Conservation (phyloP, 163 green algal genomes). For the Chlamydomonas reinhardtii region DNA sequence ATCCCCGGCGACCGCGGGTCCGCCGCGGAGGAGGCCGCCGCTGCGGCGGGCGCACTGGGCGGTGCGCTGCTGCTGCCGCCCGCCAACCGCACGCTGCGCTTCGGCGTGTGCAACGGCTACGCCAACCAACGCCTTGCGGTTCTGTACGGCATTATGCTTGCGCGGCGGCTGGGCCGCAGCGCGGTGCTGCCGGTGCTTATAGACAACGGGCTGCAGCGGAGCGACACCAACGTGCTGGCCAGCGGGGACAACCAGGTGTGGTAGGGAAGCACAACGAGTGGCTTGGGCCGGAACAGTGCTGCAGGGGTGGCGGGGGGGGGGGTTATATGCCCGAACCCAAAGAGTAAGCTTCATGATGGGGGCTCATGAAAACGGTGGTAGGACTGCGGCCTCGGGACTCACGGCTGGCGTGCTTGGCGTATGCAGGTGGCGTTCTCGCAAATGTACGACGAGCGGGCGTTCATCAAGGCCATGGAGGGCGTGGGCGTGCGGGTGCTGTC, state of each 20-base stretch:
- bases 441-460: conserved; percentile 22
- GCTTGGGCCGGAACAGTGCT: too few species aligned
- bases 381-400: too few species aligned
- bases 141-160: conserved; percentile 61
- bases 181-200: conserved; percentile 56
- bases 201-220: conserved; percentile 37
- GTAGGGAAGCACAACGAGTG: too few species aligned
- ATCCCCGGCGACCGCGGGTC: background rate
- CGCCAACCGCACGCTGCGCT: conserved; percentile 42
- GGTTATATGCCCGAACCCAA: too few species aligned
- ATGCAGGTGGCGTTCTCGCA: background rate
- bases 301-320: too few species aligned
- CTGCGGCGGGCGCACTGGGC: background rate
- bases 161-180: conserved; percentile 38
- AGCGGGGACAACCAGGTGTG: conserved; percentile 5
- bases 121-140: conserved; percentile 71
- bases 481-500: conserved; percentile 12
- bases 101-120: conserved; percentile 70
- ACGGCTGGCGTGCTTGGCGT: too few species aligned
- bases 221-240: conserved; percentile 5
- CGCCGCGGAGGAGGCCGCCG: background rate
- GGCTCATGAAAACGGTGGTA: too few species aligned
- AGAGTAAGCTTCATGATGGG: too few species aligned
- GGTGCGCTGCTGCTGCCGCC: conserved; percentile 14
- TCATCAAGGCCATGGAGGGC: conserved; percentile 22